Base-by-base conservation (phyloP, 176 grass and related monocot species). In the Aegilops umbellulata region DNA sequence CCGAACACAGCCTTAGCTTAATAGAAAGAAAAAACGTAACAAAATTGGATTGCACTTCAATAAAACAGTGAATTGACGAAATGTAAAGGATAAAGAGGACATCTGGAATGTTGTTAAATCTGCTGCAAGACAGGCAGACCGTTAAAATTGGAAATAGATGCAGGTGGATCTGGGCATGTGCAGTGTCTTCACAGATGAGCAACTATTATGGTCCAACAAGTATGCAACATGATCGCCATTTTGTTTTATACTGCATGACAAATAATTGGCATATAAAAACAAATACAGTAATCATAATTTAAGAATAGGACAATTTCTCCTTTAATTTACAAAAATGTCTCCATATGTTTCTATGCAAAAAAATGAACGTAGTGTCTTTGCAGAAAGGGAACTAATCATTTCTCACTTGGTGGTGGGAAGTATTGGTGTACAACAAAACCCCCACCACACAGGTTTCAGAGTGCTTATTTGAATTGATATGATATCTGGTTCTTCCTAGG, bases 81-180 rank as follows among this genome's bases (percentile, higher is more conserved):
- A 58, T 4, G 6, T 44, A 44, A 44, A 7, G n/a, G 35, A 66
- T 13, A 16, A 87, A 60, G 79, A 79, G n/a, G 14, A 17, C 29
- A 12, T 41, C n/a, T 20, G 36, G 76, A 84, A 49, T 69, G 31
- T 53, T 81, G 39, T 49, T 49, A 49, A 49, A 49, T 16, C 47
- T 49, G 47, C 47, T 49, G 47, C 14, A 49, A 49, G 14, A 16
- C 15, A 15, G 46, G 46, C 46, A 47, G 46, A 49, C 15, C 14
- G 15, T 49, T 49, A 49, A 49, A 11, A 32, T 26, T 68, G 26
- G 65, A 76, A 85, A 81, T 23, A 7, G 30, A 69, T 70, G 78
- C 53, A 77, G 61, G 29, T 67, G 82, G 27, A 82, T 77, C 71
- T 90, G 36, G 41, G 60, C 46, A 39, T 82, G 47, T 63, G 47